Evolutionary conservation across 805 yeast species (phyloP).

Genomic region (Komagataella ulmi): DNA sequence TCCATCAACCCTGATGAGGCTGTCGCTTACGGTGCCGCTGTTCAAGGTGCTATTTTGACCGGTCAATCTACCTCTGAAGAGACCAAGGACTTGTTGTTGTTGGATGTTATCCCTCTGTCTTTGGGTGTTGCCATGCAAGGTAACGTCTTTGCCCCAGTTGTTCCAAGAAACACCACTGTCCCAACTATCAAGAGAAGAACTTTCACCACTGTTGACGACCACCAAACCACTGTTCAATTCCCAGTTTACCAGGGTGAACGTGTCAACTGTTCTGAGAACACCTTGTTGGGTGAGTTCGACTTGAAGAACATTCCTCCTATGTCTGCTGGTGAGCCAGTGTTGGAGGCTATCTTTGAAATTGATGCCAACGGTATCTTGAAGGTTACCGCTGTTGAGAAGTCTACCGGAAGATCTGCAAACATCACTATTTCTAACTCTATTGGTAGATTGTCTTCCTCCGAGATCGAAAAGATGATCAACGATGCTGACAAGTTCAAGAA

Average conservation of each 20-base stretch:
- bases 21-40: constrained; percentile 99
- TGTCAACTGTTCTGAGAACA: constrained; percentile 65
- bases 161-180: constrained; percentile 65
- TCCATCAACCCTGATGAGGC: constrained; percentile 98
- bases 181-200: constrained; percentile 65
- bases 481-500: constrained; percentile 99
- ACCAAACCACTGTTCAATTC: constrained; percentile 73
- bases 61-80: constrained; percentile 87
- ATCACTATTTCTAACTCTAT: constrained; percentile 98
- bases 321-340: constrained; percentile 73
- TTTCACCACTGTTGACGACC: constrained; percentile 74
- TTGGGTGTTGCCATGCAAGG: constrained; percentile 79
- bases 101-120: constrained; percentile 92
- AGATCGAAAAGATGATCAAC: constrained; percentile 95
- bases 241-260: constrained; percentile 77
- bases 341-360: constrained; percentile 62
- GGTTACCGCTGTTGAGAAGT: constrained; percentile 72
- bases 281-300: constrained; percentile 62
- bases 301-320: constrained; percentile 61
- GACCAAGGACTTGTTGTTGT: constrained; percentile 87
- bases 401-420: constrained; percentile 97
- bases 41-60: constrained; percentile 91
- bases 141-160: constrained; percentile 70
- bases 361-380: constrained; percentile 69
- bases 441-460: constrained; percentile 94